Evolutionary conservation across 352 stramenopile species (phyloP).

Genomic region (Phytopythium litorale): DNA sequence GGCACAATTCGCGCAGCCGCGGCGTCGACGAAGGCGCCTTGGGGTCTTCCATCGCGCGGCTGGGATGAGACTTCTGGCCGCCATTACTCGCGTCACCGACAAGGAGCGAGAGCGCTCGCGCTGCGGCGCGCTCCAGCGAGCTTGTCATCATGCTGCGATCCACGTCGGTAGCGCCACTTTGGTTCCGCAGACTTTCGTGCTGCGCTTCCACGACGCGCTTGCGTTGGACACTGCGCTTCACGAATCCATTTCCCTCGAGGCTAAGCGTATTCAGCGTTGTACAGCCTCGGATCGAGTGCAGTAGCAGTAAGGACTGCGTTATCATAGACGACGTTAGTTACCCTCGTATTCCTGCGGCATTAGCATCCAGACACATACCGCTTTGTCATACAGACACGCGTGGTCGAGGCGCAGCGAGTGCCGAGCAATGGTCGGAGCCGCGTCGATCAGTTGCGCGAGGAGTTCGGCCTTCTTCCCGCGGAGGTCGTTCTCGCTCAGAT

Average conservation of each 20-base stretch:
- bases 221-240: slow-evolving; percentile 23
- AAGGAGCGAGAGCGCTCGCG: slow-evolving; percentile 27
- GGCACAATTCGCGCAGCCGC: slow-evolving; percentile 47
- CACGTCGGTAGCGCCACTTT: background rate
- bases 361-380: slow-evolving; percentile 21
- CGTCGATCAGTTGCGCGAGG: slow-evolving; percentile 47
- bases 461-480: slow-evolving; percentile 37
- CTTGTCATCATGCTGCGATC: slow-evolving; percentile 3
- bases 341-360: background rate
- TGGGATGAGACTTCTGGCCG: background rate
- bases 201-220: slow-evolving; percentile 5
- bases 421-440: slow-evolving; percentile 28
- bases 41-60: background rate
- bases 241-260: slow-evolving; percentile 65
- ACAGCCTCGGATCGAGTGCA: slow-evolving; percentile 55
- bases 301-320: slow-evolving; percentile 46
- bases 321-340: background rate
- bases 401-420: slow-evolving; percentile 58
- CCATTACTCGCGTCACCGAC: slow-evolving; percentile 19
- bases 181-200: background rate
- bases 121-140: slow-evolving; percentile 31
- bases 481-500: slow-evolving; percentile 79
- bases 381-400: slow-evolving; percentile 45
- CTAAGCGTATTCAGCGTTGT: slow-evolving; percentile 53
- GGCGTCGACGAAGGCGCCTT: background rate